These are phyloP conservation scores for Fusarium dlaminii DNA, from an alignment of 2,329 filamentous ascomycete species.

Conservation along the genomic window DNA sequence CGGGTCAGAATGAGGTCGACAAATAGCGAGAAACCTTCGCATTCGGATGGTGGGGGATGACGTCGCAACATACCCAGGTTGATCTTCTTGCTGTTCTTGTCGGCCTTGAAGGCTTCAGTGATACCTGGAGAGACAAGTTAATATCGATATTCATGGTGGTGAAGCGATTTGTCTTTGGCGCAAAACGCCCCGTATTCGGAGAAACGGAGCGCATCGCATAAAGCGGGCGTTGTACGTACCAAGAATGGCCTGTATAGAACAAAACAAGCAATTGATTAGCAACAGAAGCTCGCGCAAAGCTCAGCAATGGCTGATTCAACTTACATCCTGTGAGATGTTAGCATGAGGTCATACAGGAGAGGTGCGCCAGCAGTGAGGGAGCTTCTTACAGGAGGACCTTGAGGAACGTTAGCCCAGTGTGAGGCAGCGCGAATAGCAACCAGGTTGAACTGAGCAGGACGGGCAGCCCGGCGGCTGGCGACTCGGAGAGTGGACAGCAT, in stretches of 20 bases:
- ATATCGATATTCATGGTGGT: constrained; percentile 15
- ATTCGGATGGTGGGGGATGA: constrained; percentile 9
- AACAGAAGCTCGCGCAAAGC: constrained; percentile 26
- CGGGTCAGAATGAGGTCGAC: constrained; percentile 32
- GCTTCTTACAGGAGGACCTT: constrained; percentile 88
- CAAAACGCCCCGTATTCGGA: constrained; percentile 2
- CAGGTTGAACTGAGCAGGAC: constrained; percentile 51
- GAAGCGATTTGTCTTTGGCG: constrained; percentile 21
- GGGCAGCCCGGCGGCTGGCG: constrained; percentile 60
- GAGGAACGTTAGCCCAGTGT: constrained; percentile 89
- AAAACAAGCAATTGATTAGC: constrained; percentile 37
- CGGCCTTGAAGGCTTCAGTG: constrained; percentile 99
- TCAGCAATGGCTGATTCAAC: constrained; percentile 29
- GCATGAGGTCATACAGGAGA: constrained; percentile 16
- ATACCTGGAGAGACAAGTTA: constrained; percentile 67
- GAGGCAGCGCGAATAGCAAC: constrained; percentile 68
- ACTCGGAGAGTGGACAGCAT: constrained; percentile 68
- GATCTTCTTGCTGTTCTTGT: constrained; percentile 94
- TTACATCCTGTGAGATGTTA: constrained; percentile 50
- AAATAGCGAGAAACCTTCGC: constrained; percentile 23
- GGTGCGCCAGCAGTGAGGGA: constrained; percentile 22
- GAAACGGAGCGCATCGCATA: constrained; percentile 33
- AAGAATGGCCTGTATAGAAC: constrained; percentile 72
- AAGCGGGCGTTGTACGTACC: constrained; percentile 57
- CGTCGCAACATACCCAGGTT: constrained; percentile 76